Conservation (phyloP, 208 protist genomes). For the Leishmania amazonensis region DNA sequence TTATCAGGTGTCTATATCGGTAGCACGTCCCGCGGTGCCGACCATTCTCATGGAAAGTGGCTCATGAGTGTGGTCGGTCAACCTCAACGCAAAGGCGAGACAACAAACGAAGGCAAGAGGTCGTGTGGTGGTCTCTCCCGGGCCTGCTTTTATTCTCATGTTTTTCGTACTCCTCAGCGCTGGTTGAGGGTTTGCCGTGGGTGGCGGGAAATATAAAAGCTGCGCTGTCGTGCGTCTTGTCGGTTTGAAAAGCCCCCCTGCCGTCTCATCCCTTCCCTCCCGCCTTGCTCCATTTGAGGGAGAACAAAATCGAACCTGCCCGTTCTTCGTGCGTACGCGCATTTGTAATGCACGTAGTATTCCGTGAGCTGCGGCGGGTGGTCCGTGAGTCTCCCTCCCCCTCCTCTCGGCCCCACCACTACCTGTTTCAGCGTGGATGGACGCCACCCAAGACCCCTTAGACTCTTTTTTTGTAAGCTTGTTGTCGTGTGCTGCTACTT, state of each 20-base stretch:
- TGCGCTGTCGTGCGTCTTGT: background rate
- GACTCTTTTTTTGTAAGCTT: slow-evolving; percentile 1
- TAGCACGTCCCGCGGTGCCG: background rate
- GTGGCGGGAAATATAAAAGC: background rate
- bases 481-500: slow-evolving; percentile 1
- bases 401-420: background rate
- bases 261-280: too few species aligned
- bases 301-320: background rate
- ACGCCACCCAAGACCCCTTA: background rate
- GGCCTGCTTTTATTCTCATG: background rate
- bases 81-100: background rate
- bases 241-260: background rate
- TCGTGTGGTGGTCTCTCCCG: background rate
- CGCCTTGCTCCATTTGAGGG: background rate
- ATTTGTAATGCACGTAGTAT: background rate
- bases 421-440: background rate
- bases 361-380: background rate
- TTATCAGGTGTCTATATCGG: background rate
- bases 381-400: background rate
- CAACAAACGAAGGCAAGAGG: background rate
- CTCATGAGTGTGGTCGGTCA: background rate
- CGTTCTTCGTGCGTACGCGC: background rate
- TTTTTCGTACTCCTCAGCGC: background rate
- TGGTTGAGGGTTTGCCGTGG: background rate
- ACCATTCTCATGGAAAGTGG: background rate